These are phyloP conservation scores for Beverwykella pulmonaria DNA, from an alignment of 495 filamentous ascomycete genomes.

Conservation along the genomic window DNA sequence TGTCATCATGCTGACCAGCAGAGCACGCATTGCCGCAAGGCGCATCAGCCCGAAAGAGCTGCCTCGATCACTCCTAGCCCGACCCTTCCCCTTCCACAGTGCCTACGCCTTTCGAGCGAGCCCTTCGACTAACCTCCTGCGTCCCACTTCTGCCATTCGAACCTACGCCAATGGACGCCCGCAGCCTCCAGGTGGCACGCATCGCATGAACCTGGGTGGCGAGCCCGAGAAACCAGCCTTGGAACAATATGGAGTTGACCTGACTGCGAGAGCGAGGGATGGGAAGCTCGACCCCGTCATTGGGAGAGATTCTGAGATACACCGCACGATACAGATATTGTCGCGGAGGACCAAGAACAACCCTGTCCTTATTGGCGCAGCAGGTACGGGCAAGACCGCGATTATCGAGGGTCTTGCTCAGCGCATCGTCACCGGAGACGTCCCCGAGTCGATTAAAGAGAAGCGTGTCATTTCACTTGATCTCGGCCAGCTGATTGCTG, in stretches of 20 bases:
- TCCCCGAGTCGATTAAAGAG: constrained; percentile 94
- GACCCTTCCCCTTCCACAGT: not conserved
- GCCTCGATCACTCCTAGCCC: constrained; percentile 16
- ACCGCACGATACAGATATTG: constrained; percentile 90
- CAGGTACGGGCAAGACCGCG: constrained; percentile 95
- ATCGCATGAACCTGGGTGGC: constrained; percentile 83
- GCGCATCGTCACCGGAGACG: constrained; percentile 87
- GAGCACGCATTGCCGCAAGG: constrained; percentile 38
- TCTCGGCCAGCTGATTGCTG: constrained; percentile 88
- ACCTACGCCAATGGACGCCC: constrained; percentile 76
- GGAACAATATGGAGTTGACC: constrained; percentile 87
- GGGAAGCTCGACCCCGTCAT: constrained; percentile 97
- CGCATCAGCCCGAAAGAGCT: constrained; percentile 36
- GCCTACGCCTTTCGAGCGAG: not conserved
- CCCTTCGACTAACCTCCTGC: not conserved
- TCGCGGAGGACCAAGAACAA: constrained; percentile 97
- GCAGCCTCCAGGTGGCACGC: constrained; percentile 86
- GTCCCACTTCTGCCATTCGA: constrained; percentile 45
- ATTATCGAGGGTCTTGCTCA: constrained; percentile 91
- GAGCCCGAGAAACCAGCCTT: constrained; percentile 81
- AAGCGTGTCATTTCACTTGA: constrained; percentile 87
- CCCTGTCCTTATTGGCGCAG: constrained; percentile 87
- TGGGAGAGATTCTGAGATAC: constrained; percentile 86
- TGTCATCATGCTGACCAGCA: constrained; percentile 38
- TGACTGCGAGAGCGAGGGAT: constrained; percentile 80